phyloP scores from a whole-genome alignment of 257 asterid species.

The Haberlea rhodopensis region DNA sequence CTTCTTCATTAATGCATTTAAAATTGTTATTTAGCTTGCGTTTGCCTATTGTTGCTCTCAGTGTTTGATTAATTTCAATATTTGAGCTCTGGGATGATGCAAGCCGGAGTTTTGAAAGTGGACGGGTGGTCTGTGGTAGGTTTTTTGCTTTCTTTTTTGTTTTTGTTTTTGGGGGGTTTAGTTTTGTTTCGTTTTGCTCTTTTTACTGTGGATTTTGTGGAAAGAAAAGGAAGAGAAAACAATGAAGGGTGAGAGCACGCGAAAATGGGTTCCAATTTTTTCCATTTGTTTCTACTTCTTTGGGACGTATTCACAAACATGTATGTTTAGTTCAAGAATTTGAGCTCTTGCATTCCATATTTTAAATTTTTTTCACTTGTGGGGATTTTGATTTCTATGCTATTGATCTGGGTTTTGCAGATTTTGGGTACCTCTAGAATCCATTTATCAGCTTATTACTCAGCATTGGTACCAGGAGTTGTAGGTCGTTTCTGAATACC shows the following conservation, averaged over 20 bases:
- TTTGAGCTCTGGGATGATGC: no score
- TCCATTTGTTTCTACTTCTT: slow-evolving; percentile 69
- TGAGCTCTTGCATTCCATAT: not conserved
- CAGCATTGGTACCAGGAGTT: slow-evolving; percentile 80
- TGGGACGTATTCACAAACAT: slow-evolving; percentile 72
- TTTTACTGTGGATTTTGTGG: slow-evolving; percentile 6
- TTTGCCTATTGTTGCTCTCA: no score
- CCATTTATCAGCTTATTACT: slow-evolving; percentile 68
- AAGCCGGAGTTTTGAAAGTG: no score
- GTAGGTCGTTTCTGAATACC: slow-evolving; percentile 87
- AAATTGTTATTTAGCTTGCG: no score
- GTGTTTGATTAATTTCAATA: no score
- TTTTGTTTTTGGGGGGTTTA: no score
- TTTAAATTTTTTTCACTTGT: not conserved
- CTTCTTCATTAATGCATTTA: no score
- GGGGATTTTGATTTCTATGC: slow-evolving; percentile 22
- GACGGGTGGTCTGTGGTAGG: no score
- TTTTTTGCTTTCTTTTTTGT: no score
- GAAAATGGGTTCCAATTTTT: slow-evolving; percentile 81
- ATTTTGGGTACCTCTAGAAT: slow-evolving; percentile 66
- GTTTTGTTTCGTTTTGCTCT: no score
- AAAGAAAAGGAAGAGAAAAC: slow-evolving; percentile 9
- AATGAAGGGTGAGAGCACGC: slow-evolving; percentile 61
- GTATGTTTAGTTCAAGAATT: slow-evolving; percentile 30
- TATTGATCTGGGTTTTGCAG: slow-evolving; percentile 56